Percentiles rank a stretch among this genome's conserved stretches.
These are phyloP conservation scores for Ustilago bromivora DNA, from an alignment of 1,284 basidiomycete species.

Conservation along the genomic window DNA sequence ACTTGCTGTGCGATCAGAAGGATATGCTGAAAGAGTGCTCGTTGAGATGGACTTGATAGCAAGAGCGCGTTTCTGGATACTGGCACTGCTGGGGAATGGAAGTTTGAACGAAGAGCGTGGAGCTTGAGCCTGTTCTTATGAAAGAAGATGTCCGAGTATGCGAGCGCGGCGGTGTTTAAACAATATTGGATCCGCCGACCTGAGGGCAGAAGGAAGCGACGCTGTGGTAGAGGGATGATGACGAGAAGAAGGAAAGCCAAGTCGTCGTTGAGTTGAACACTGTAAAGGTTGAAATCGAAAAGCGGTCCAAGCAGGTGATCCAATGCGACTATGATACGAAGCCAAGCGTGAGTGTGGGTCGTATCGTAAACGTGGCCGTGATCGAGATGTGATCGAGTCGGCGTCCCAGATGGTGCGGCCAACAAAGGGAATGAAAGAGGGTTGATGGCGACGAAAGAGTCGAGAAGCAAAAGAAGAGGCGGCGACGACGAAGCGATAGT, in stretches of 20 bases:
- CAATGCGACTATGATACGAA: neutral
- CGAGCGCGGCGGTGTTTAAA: neutral
- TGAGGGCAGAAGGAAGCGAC: neutral
- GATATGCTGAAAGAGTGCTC: neutral
- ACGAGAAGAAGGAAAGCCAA: neutral
- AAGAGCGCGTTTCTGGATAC: neutral
- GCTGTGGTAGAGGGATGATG: neutral
- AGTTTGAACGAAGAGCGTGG: neutral
- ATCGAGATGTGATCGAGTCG: neutral
- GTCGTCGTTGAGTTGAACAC: neutral
- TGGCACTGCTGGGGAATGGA: neutral
- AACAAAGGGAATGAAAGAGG: neutral
- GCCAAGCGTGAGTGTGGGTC: neutral
- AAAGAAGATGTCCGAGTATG: neutral
- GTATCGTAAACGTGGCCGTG: neutral
- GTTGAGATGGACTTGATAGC: neutral
- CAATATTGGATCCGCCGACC: neutral
- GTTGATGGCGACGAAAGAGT: constrained; percentile 5
- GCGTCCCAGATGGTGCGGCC: neutral
- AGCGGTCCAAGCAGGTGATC: constrained; percentile 7
- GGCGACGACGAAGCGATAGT: neutral
- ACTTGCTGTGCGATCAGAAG: neutral
- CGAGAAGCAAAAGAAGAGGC: neutral
- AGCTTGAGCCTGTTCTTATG: neutral
- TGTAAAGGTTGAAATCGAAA: neutral